phyloP scores from a whole-genome alignment of 2,329 filamentous ascomycete genomes.

The Ascochyta lentis region DNA sequence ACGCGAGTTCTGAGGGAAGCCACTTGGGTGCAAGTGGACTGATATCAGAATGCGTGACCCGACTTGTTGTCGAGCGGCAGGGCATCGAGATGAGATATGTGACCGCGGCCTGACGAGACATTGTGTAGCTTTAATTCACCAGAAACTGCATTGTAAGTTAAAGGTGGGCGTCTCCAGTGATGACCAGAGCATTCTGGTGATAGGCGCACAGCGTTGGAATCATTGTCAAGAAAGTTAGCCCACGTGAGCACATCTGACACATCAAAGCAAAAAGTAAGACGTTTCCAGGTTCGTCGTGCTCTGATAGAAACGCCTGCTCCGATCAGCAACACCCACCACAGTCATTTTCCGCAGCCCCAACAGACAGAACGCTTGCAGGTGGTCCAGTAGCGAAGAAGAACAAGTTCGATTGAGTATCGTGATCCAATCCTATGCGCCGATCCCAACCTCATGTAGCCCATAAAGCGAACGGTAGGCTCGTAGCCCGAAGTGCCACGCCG shows the following conservation, averaged over 20 bases:
- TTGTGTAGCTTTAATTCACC: conserved; percentile 4
- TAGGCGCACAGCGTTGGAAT: neutral
- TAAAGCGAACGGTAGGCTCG: conserved; percentile 26
- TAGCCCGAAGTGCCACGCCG: conserved; percentile 14
- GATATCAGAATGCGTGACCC: neutral
- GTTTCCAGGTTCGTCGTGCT: too few relatives aligned
- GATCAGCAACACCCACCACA: neutral
- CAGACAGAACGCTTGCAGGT: neutral
- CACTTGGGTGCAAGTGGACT: neutral
- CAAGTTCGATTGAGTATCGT: conserved; percentile 31
- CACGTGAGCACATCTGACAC: neutral
- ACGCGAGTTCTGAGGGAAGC: neutral
- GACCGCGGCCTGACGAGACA: neutral
- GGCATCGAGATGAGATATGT: conserved; percentile 8
- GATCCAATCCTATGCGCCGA: conserved; percentile 33
- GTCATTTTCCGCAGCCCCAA: neutral
- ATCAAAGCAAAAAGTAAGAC: neutral
- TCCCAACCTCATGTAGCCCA: conserved; percentile 31
- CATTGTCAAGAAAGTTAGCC: neutral
- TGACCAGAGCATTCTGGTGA: neutral
- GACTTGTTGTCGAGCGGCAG: conserved; percentile 1
- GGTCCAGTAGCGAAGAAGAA: conserved; percentile 6
- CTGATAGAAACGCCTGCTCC: neutral
- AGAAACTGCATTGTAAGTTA: neutral
- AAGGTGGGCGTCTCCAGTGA: neutral